These are phyloP conservation scores for Harrya chromipes DNA, from an alignment of 768 basidiomycete species.

Conservation along the genomic window DNA sequence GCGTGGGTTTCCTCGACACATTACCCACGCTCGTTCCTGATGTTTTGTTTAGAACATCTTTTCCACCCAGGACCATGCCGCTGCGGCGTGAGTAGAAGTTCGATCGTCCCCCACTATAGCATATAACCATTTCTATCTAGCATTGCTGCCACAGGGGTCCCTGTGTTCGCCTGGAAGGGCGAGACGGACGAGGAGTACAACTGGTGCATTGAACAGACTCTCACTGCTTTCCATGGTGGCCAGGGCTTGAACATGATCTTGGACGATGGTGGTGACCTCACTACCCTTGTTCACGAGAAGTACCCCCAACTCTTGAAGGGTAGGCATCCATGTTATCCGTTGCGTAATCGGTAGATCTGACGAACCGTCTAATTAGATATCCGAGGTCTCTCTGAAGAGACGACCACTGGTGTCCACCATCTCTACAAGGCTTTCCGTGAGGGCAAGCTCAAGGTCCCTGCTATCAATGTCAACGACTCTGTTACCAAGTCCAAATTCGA, in stretches of 20 bases:
- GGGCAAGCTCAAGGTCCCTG: slow-evolving; percentile 93
- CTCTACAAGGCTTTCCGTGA: slow-evolving; percentile 98
- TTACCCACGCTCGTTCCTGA: neutral
- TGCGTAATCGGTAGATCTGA: neutral
- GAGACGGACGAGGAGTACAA: slow-evolving; percentile 98
- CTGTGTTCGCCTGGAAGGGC: slow-evolving; percentile 99
- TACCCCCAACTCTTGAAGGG: slow-evolving; percentile 86
- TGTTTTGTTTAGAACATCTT: slow-evolving; percentile 79
- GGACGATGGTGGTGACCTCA: slow-evolving; percentile 98
- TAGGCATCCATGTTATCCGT: slow-evolving; percentile 25
- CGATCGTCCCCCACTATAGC: neutral
- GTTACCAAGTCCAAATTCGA: slow-evolving; percentile 99
- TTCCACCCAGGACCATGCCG: slow-evolving; percentile 99
- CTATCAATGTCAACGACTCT: slow-evolving; percentile 99
- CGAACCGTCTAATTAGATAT: slow-evolving; percentile 49
- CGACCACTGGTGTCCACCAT: slow-evolving; percentile 99
- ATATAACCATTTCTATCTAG: slow-evolving; percentile 35
- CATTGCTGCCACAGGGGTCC: slow-evolving; percentile 96
- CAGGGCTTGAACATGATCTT: slow-evolving; percentile 96
- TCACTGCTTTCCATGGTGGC: slow-evolving; percentile 82
- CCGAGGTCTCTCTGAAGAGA: slow-evolving; percentile 96
- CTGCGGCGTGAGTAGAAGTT: slow-evolving; percentile 71
- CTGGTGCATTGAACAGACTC: slow-evolving; percentile 98
- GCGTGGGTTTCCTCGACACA: slow-evolving; percentile 49
- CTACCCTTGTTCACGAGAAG: slow-evolving; percentile 92